These are phyloP conservation scores for Crithidia brevicula DNA, from an alignment of 208 protist genomes.

Conservation along the genomic window DNA sequence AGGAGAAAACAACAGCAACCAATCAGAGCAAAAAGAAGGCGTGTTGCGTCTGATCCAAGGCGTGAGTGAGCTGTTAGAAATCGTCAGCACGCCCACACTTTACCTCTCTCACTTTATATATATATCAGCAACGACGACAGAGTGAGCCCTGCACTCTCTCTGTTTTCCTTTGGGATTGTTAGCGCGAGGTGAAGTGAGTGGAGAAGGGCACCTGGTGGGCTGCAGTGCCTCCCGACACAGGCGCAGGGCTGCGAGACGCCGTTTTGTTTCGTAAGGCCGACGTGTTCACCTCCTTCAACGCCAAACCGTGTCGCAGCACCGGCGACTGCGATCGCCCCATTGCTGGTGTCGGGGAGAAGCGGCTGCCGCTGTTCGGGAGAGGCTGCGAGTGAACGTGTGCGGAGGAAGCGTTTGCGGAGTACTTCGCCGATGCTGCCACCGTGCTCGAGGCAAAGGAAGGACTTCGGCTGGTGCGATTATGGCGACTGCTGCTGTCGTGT, in stretches of 20 bases:
- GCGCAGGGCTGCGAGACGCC: not conserved
- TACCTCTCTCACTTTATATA: too few species aligned
- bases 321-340: slow-evolving; percentile 8
- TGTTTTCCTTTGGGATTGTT: too few species aligned
- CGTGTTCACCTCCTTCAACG: not conserved
- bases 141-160: too few species aligned
- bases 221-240: not conserved
- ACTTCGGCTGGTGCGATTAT: not conserved
- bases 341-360: slow-evolving; percentile 2
- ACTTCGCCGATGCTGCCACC: not conserved
- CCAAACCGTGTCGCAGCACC: not conserved
- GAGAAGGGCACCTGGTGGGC: not conserved
- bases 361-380: not conserved
- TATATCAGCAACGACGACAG: too few species aligned
- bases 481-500: not conserved
- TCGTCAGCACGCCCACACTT: too few species aligned
- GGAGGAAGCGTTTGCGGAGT: not conserved
- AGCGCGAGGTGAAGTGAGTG: not conserved
- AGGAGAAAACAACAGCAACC: too few species aligned
- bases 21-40: too few species aligned
- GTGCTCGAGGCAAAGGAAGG: not conserved
- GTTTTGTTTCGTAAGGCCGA: not conserved
- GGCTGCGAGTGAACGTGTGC: not conserved
- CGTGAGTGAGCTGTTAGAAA: too few species aligned
- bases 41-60: too few species aligned